Evolutionary conservation across 768 basidiomycete species (phyloP), one percentile per base, ranked within the genome.

Genomic region (Strobilomyces confusus): DNA sequence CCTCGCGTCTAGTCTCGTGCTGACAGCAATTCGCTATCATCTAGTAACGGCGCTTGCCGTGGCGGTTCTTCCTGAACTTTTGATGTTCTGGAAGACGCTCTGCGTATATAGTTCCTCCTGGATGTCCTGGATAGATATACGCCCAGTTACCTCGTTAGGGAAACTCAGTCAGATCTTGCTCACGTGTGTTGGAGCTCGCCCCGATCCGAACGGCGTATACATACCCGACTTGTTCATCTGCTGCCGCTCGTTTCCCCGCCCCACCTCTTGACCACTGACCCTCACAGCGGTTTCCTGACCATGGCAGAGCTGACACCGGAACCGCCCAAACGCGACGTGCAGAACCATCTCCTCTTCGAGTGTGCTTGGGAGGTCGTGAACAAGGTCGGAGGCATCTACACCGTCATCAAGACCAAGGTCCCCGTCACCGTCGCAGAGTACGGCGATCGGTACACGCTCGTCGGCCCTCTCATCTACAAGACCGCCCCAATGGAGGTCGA

Each of bases 401-500:
- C 95, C 59, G 95, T 99, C 75, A 97, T 98, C 69, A 98, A 98
- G 76, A 98, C 97, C 47, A 99, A 99, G 69, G 94, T 97, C 52
- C 97, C 97, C 50, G 92, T 99, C 74, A 98, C 97, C 62, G 89
- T 95, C 67, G 84, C 85, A 51, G 97, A 98, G 73, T 98, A 88
- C 74, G 94, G 91, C 65, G 90, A 92, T 73, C 81, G 95, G 65
- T 97, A 95, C 76, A 90, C 86, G 61, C 85, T 99, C 69, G 91
- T 99, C 64, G 97, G 97, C 30, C 97, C 97, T n/a, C 83, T 99
- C 58, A 89, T 87, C 46, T 95, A 98, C 86, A 98, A 98, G 77
- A 87, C 91, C 1, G 95, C 95, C 0, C 95, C 95, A 44, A 94
- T 99, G 93, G 97, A 99, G 74, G 97, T 99, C 63, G 97, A 98